A percentile compares a stretch with the other conserved stretches of the same genome.
Conservation (phyloP, 2,329 filamentous ascomycete genomes). For the Plectosphaerella sp. region DNA sequence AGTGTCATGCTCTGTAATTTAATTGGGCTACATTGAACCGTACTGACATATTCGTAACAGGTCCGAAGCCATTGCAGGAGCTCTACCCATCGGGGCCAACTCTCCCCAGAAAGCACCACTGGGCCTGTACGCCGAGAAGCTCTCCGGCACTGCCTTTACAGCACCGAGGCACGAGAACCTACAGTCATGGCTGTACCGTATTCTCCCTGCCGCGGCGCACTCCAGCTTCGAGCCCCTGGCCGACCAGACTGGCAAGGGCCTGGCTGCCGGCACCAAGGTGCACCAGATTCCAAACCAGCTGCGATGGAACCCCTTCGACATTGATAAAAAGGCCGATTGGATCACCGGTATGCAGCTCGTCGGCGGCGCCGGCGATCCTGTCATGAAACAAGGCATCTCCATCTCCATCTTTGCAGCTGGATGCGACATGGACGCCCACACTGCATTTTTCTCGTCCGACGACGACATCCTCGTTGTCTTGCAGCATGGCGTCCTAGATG, state of each 20-base stretch:
- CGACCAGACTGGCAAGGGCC: constrained; percentile 18
- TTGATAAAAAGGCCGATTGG: constrained; percentile 38
- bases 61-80: constrained; percentile 61
- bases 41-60: constrained; percentile 25
- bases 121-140: constrained; percentile 66
- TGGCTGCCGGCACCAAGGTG: constrained; percentile 47
- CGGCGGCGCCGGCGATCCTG: constrained; percentile 67
- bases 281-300: constrained; percentile 79
- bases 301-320: constrained; percentile 76
- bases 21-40: too few relatives aligned
- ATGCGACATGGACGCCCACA: constrained; percentile 60
- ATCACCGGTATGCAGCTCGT: constrained; percentile 51
- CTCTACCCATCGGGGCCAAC: constrained; percentile 63
- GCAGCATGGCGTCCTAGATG: constrained; percentile 59
- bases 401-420: constrained; percentile 67
- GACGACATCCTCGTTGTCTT: constrained; percentile 65
- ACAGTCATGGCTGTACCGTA: constrained; percentile 58
- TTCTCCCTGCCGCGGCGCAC: constrained; percentile 51
- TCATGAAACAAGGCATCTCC: constrained; percentile 63
- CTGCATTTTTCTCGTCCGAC: constrained; percentile 68
- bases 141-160: constrained; percentile 57
- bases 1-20: too few relatives aligned
- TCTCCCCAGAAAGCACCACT: constrained; percentile 66
- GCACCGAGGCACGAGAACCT: constrained; percentile 53
- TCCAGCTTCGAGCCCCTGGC: constrained; percentile 22